Conservation (phyloP, 2,329 filamentous ascomycete species). For the Chrysoporthe austroafricana region DNA sequence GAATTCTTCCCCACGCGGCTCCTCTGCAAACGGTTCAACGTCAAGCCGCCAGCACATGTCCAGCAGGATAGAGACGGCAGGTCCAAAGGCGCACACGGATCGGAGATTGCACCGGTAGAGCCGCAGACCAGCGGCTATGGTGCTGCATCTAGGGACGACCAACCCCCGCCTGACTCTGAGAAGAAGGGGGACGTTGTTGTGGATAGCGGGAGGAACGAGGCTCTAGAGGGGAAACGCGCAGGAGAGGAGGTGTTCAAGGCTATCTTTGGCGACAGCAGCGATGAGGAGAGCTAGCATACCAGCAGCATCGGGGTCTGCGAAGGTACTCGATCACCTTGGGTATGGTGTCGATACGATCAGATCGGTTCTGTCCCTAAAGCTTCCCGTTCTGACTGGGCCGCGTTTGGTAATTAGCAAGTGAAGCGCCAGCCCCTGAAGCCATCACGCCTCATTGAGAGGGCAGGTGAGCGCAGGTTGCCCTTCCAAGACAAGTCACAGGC, state of each 20-base stretch:
- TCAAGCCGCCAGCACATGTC: slow-evolving; percentile 74
- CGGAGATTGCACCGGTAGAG: not conserved
- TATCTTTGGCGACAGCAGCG: slow-evolving; percentile 90
- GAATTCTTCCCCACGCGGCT: slow-evolving; percentile 82
- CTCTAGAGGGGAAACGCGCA: slow-evolving; percentile 73
- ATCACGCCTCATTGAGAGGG: not conserved
- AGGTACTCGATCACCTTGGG: not conserved
- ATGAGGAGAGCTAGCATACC: slow-evolving; percentile 49
- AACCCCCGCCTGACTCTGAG: slow-evolving; percentile 21
- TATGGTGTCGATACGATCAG: not conserved
- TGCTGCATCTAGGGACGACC: slow-evolving; percentile 16
- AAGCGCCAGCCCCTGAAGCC: slow-evolving; percentile 2
- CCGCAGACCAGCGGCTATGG: not conserved
- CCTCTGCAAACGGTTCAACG: slow-evolving; percentile 93
- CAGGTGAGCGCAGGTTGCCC: not conserved
- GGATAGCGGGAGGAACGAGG: slow-evolving; percentile 77
- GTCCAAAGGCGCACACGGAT: slow-evolving; percentile 26
- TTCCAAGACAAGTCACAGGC: not conserved
- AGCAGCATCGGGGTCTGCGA: not conserved
- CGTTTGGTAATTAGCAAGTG: not conserved
- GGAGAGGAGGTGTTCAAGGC: slow-evolving; percentile 84
- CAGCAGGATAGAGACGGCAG: slow-evolving; percentile 53
- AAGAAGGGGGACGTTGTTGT: slow-evolving; percentile 44
- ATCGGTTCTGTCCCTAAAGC: not conserved
- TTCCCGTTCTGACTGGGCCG: no score